Percentiles rank a stretch among this genome's conserved stretches.
Conservation (phyloP, 805 yeast species). For the Nakazawaea populi region DNA sequence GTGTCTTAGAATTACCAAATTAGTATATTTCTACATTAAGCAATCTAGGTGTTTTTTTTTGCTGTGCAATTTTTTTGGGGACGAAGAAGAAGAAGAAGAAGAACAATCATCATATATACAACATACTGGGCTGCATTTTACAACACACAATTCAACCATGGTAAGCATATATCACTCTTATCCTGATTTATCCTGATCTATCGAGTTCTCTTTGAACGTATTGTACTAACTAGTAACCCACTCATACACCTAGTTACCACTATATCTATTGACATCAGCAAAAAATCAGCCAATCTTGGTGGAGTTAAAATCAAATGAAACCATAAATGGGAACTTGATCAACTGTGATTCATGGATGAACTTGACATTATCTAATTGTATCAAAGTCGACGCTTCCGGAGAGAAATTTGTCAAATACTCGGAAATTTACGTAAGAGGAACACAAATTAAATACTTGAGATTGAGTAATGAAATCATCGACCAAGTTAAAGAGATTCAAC, state of each 20-base stretch:
- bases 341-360: constrained; percentile 97
- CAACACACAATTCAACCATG: neutral
- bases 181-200: neutral
- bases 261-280: constrained; percentile 84
- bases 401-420: constrained; percentile 56
- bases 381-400: constrained; percentile 58
- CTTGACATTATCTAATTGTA: constrained; percentile 71
- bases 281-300: constrained; percentile 83
- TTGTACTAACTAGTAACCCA: neutral
- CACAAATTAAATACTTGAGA: constrained; percentile 72
- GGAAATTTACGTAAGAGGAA: constrained; percentile 81
- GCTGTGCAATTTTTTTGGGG: neutral
- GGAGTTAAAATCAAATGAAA: constrained; percentile 89
- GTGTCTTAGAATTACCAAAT: too few species aligned
- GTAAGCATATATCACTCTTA: neutral
- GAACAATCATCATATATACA: neutral
- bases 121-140: too few species aligned
- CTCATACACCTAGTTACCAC: constrained; percentile 63
- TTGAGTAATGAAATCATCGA: constrained; percentile 74
- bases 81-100: neutral
- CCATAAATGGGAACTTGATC: constrained; percentile 74
- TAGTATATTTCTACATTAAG: too few species aligned
- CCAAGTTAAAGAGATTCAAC: constrained; percentile 62
- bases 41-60: neutral
- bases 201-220: neutral